These are phyloP conservation scores for Thielaviopsis musarum DNA, from an alignment of 2,329 filamentous ascomycete species.

Conservation along the genomic window DNA sequence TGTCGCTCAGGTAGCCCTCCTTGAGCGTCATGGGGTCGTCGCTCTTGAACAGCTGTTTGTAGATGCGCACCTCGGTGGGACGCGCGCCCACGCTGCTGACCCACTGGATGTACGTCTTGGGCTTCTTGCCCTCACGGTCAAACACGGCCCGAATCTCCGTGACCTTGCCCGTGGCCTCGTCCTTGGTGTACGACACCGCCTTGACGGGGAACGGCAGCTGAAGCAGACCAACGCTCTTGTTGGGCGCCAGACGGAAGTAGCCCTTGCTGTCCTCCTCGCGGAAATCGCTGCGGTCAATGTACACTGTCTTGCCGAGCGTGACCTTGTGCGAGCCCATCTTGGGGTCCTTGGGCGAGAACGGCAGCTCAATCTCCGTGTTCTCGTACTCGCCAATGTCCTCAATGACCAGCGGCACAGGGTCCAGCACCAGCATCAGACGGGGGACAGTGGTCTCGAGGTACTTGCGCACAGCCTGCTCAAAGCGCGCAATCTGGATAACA, in stretches of 20 bases:
- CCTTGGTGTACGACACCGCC: constrained; percentile 52
- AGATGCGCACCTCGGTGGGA: constrained; percentile 59
- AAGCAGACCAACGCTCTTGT: constrained; percentile 59
- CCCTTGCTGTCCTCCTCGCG: constrained; percentile 56
- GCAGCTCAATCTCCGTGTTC: constrained; percentile 43
- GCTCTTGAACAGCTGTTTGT: constrained; percentile 73
- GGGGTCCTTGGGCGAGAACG: constrained; percentile 70
- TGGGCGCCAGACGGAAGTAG: constrained; percentile 66
- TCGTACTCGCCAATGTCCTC: constrained; percentile 59
- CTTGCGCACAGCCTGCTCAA: constrained; percentile 69
- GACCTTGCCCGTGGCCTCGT: constrained; percentile 45
- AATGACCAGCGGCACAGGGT: constrained; percentile 69
- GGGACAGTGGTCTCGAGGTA: constrained; percentile 83
- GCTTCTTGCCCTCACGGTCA: constrained; percentile 53
- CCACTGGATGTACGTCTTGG: constrained; percentile 85
- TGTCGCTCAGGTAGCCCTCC: constrained; percentile 66
- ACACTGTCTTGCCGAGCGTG: constrained; percentile 58
- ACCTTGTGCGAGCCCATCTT: constrained; percentile 44
- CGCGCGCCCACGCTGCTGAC: constrained; percentile 46
- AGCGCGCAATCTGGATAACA: constrained; percentile 63
- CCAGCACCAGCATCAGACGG: constrained; percentile 74
- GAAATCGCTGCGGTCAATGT: constrained; percentile 73
- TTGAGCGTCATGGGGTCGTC: constrained; percentile 63
- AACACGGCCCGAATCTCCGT: constrained; percentile 45
- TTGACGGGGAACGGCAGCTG: constrained; percentile 56